Base-by-base conservation (phyloP, 1,284 basidiomycete species). In the Pascua sp. region DNA sequence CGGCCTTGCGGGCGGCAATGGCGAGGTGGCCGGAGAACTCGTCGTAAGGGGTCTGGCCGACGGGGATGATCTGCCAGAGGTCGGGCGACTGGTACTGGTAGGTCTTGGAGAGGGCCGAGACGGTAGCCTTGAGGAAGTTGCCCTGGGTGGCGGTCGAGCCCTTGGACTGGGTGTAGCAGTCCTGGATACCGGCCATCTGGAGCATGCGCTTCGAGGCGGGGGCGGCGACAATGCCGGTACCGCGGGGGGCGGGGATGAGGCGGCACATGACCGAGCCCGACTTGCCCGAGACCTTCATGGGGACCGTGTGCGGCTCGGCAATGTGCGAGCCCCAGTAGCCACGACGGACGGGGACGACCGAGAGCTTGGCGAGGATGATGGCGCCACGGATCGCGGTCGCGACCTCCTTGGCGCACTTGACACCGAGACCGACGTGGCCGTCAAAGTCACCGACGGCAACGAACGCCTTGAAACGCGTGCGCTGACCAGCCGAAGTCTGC, bases 331-430 rank as follows among this genome's bases (percentile, higher is more conserved):
- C 96, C 96, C 96, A 99, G 86, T 98, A 98, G 70, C 95, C 95
- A 81, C 96, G 85, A 73, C 96, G 90, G 66, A 99, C 94, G 71
- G 96, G 96, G 76, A 98, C 88, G 77, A 98, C 89, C 59, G 91
- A 92, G 68, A 99, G 85, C 80, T 99, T 99, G 77, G 96, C 96
- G 67, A 95, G 86, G 80, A 98, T 91, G 83, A 99, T 98, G 69
- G 96, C 96, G 67, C 95, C 95, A 71, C 96, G 93, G 80, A 98
- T 98, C 70, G 96, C 95, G 60, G 94, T 97, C 44, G 96, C 95
- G 71, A 98, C 96, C 85, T 98, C 95, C 85, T 99, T 98, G 72
- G 95, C 94, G 80, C 95, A 98, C 84, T 99, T 99, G 80, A 98
- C 94, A 81, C 95, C 96, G 75, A 99, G 87, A 77, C 95, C 96